These are phyloP conservation scores for Cladosporium velox DNA, from an alignment of 2,329 filamentous ascomycete species.

Conservation along the genomic window DNA sequence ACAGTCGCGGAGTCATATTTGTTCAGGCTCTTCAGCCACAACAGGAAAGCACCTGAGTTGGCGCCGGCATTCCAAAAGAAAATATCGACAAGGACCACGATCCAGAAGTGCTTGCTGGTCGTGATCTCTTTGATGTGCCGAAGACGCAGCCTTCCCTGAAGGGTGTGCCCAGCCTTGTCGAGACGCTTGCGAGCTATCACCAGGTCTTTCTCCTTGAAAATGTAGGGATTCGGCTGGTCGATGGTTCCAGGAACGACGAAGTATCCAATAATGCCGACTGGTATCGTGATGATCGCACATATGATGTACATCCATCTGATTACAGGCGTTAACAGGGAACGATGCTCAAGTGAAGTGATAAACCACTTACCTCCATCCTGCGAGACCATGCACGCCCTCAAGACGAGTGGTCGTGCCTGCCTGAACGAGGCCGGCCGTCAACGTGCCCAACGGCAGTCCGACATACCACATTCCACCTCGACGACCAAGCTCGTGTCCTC, in stretches of 20 bases:
- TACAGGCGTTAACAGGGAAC: conserved; percentile 39
- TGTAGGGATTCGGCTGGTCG: conserved; percentile 53
- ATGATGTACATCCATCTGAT: conserved; percentile 52
- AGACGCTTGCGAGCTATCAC: conserved; percentile 46
- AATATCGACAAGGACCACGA: conserved; percentile 53
- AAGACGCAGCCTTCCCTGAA: conserved; percentile 33
- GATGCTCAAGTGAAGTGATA: conserved; percentile 54
- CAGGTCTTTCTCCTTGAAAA: conserved; percentile 29
- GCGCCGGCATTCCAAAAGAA: conserved; percentile 60
- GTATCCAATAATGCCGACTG: conserved; percentile 54
- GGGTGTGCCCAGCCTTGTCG: conserved; percentile 38
- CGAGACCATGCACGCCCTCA: conserved; percentile 40
- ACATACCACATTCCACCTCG: conserved; percentile 57
- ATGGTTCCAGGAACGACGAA: conserved; percentile 54
- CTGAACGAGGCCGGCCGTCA: conserved; percentile 58
- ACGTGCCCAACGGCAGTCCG: conserved; percentile 53
- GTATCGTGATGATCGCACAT: conserved; percentile 55
- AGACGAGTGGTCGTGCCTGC: conserved; percentile 49
- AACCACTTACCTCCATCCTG: conserved; percentile 55
- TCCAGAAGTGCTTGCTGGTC: conserved; percentile 52
- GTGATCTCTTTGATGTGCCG: conserved; percentile 39
- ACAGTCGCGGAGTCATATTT: conserved; percentile 50
- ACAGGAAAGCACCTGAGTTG: conserved; percentile 55
- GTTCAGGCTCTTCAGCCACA: conserved; percentile 60
- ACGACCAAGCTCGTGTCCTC: conserved; percentile 47